phyloP scores from a whole-genome alignment of 2,329 filamentous ascomycete genomes.

The Onygena corvina region DNA sequence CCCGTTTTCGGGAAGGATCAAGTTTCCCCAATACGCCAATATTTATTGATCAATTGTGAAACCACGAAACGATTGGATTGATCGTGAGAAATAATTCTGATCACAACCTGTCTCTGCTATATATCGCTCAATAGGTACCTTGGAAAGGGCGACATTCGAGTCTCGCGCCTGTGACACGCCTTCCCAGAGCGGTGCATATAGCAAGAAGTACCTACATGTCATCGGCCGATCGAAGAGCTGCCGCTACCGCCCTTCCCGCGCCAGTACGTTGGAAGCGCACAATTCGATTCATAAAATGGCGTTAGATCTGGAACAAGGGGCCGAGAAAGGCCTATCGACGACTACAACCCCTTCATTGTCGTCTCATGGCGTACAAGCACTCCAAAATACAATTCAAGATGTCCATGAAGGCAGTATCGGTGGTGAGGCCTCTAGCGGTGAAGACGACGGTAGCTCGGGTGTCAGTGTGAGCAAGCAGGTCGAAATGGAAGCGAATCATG shows the following conservation, averaged over 20 bases:
- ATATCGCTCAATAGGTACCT: too few relatives aligned
- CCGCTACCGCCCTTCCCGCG: slow-evolving; percentile 5
- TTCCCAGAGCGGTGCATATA: not conserved
- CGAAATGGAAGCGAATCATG: slow-evolving; percentile 60
- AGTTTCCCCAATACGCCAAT: too few relatives aligned
- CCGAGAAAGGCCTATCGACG: not conserved
- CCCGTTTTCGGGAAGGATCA: too few relatives aligned
- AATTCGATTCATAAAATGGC: slow-evolving; percentile 32
- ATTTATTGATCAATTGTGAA: too few relatives aligned
- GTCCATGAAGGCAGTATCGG: not conserved
- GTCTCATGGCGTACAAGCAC: not conserved
- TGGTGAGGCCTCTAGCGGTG: not conserved
- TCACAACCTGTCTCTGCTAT: too few relatives aligned
- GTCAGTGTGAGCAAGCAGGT: slow-evolving; percentile 51
- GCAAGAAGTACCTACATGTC: slow-evolving; percentile 8
- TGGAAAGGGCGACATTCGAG: not conserved
- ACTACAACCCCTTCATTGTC: not conserved
- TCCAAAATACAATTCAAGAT: not conserved
- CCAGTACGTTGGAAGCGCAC: slow-evolving; percentile 26
- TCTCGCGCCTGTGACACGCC: not conserved
- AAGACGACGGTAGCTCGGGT: not conserved
- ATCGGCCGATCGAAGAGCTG: slow-evolving; percentile 8
- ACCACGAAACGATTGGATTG: too few relatives aligned
- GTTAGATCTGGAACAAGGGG: slow-evolving; percentile 20
- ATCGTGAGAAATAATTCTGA: too few relatives aligned